Evolutionary conservation across 148 eudicot species (phyloP).

Genomic region (Cornus suecica): DNA sequence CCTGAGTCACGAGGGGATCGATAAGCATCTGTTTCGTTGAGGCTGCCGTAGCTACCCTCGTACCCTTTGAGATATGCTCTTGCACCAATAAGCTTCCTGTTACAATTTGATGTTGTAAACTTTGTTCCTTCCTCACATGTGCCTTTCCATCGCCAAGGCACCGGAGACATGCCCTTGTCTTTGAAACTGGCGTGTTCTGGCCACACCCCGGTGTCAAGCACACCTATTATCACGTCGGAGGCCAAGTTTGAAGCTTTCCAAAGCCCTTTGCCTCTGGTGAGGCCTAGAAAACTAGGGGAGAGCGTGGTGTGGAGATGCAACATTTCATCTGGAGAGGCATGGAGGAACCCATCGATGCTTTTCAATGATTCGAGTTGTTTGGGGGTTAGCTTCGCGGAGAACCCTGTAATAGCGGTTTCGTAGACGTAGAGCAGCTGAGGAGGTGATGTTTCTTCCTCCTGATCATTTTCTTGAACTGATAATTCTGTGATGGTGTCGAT

Average conservation of each 20-base stretch:
- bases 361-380: conserved; percentile 34
- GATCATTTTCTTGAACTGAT: conserved; percentile 9
- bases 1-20: conserved; percentile 65
- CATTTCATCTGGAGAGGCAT: conserved; percentile 47
- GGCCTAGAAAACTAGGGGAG: conserved; percentile 64
- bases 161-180: conserved; percentile 35
- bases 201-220: conserved; percentile 81
- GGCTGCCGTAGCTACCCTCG: conserved; percentile 50
- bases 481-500: conserved; percentile 22
- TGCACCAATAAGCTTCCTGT: conserved; percentile 64
- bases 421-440: conserved; percentile 63
- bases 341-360: conserved; percentile 45
- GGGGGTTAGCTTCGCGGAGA: conserved; percentile 54
- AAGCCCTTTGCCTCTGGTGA: conserved; percentile 44
- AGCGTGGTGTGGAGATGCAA: conserved; percentile 61
- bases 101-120: conserved; percentile 49
- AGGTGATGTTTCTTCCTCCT: conserved; percentile 19
- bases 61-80: conserved; percentile 61
- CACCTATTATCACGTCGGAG: conserved; percentile 55
- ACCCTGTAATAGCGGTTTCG: conserved; percentile 54
- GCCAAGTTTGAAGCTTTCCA: conserved; percentile 60
- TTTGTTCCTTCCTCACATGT: conserved; percentile 57
- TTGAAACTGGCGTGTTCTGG: conserved; percentile 67
- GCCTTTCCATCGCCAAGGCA: conserved; percentile 69
- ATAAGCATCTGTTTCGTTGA: conserved; percentile 50